Evolutionary conservation across 2,329 filamentous ascomycete genomes (phyloP), one percentile per base, ranked within the genome.

Genomic region (Diplodia sapinea): DNA sequence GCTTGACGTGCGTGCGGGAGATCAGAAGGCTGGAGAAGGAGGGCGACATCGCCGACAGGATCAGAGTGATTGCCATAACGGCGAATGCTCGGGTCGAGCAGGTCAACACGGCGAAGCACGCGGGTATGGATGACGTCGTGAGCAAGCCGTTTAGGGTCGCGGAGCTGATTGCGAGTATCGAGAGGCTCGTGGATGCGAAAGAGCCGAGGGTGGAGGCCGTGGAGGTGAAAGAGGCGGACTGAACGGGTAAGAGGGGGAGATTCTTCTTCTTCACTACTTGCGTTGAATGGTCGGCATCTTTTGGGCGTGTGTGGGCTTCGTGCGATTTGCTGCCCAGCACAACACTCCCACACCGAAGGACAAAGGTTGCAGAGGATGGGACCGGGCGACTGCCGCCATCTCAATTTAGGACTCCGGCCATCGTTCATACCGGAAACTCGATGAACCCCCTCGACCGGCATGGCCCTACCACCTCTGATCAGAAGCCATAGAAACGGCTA

Each of bases 111-210:
- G 77, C 77, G 4, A 75, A 76, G 62, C 69, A 71, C 47, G 76
- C 76, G 49, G 77, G 77, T 13, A 76, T 77, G 43, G 89, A 93
- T 76, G 89, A 90, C 77, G 87, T 93, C 52, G 90, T 94, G 43
- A 89, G 89, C 1, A 94, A 94, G 75, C 91, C 92, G 3, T 94
- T 94, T 75, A 69, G 73, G 2, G 73, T 77, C 29, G 69, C 69
- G 1, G 75, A 76, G 56, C 61, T 77, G 49, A 67, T 74, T 33
- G 66, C 52, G 0, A 71, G 70, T 9, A 75, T 76, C 17, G 66
- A 67, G 26, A 15, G 66, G 13, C 29, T 67, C 17, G 29, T 67
- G 17, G 66, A 67, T 17, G 17, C 43, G 23, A 51, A 47, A 17
- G 65, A 52, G 38, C 26, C 8, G 40, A 26, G 20, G 26, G 50